A percentile compares a stretch with the other conserved stretches of the same genome.
phyloP scores from a whole-genome alignment of 1,139 yeast species.

The Yamadazyma membranifaciens region DNA sequence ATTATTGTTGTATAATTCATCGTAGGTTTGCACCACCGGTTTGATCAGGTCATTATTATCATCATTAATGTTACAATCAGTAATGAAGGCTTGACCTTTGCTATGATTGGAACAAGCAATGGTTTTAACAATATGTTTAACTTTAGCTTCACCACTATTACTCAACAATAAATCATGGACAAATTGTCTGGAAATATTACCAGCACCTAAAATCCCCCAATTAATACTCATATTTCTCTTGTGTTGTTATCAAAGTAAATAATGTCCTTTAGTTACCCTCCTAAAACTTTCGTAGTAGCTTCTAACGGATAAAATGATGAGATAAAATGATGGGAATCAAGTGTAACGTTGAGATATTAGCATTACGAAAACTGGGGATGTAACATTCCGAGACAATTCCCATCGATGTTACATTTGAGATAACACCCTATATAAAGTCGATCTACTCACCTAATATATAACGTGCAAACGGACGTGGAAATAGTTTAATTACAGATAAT shows the following conservation, averaged over 20 bases:
- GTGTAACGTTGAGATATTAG: no score
- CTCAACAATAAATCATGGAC: constrained; percentile 34
- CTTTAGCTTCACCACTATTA: constrained; percentile 18
- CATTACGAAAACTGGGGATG: neutral
- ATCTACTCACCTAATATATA: neutral
- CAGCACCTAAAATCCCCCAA: constrained; percentile 48
- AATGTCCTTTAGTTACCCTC: no score
- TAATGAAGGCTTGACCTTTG: constrained; percentile 27
- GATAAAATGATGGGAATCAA: no score
- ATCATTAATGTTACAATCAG: constrained; percentile 2
- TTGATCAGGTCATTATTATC: constrained; percentile 6
- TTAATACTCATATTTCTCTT: constrained; percentile 5
- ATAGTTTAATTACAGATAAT: no score
- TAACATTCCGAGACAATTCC: neutral
- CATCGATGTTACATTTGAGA: neutral
- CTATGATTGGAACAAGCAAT: constrained; percentile 29
- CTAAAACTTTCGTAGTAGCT: no score
- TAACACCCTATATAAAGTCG: neutral
- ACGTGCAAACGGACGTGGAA: no score
- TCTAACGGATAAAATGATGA: no score
- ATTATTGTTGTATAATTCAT: constrained; percentile 40
- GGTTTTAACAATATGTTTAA: constrained; percentile 27
- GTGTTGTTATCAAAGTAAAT: no score
- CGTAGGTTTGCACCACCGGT: constrained; percentile 23
- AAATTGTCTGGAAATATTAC: constrained; percentile 39